Evolutionary conservation across 2,329 filamentous ascomycete species (phyloP).

Genomic region (Chaetoscypha palmicola): DNA sequence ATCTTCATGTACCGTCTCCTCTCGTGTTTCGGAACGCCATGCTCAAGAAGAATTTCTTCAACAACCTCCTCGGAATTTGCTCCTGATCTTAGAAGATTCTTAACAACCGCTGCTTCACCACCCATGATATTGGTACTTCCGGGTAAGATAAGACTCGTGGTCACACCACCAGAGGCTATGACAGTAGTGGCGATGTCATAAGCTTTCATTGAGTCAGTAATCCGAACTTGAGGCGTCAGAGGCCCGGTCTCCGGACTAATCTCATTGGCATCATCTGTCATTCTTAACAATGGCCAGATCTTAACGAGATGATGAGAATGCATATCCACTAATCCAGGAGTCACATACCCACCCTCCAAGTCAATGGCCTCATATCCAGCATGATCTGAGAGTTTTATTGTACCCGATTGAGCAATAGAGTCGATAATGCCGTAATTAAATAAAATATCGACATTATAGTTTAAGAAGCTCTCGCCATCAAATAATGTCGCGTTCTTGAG

Average conservation of each 20-base stretch:
- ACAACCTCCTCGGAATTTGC: conserved; percentile 34
- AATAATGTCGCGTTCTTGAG: conserved; percentile 38
- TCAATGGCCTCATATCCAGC: conserved; percentile 22
- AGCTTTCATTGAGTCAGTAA: conserved; percentile 36
- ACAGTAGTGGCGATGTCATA: conserved; percentile 34
- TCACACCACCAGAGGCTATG: conserved; percentile 39
- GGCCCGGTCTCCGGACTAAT: conserved; percentile 29
- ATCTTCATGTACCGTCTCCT: conserved; percentile 38
- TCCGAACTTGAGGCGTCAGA: conserved; percentile 34
- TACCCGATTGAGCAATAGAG: conserved; percentile 24
- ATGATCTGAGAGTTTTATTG: neutral
- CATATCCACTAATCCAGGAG: conserved; percentile 40
- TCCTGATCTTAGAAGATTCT: conserved; percentile 34
- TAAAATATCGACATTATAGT: conserved; percentile 32
- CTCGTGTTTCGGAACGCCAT: conserved; percentile 30
- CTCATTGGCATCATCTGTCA: conserved; percentile 35
- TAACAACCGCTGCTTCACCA: conserved; percentile 38
- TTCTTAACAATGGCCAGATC: conserved; percentile 31
- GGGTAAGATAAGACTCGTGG: conserved; percentile 39
- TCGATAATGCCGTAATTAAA: conserved; percentile 35
- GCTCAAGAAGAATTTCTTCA: conserved; percentile 37
- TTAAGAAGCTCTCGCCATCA: conserved; percentile 34
- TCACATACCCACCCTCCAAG: conserved; percentile 35
- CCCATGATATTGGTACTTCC: conserved; percentile 40
- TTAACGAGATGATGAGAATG: conserved; percentile 37